These are phyloP conservation scores for Kernera saxatilis DNA, from an alignment of 345 rosid genomes.

Conservation along the genomic window DNA sequence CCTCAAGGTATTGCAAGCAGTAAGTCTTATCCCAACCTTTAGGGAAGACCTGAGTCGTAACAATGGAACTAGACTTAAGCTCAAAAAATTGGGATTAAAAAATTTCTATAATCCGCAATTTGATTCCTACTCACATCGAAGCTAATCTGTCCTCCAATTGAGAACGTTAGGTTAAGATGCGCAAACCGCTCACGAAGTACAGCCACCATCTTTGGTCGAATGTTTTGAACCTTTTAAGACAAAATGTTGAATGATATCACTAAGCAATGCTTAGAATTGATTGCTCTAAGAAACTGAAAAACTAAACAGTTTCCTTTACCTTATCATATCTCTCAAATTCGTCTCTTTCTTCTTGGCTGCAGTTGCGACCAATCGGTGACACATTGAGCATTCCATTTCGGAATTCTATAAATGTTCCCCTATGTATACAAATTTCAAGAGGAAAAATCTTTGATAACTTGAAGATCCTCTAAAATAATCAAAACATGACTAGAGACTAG, in stretches of 20 bases:
- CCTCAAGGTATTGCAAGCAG: slow-evolving; percentile 81
- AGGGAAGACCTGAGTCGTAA: slow-evolving; percentile 70
- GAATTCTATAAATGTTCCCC: slow-evolving; percentile 98
- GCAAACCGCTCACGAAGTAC: slow-evolving; percentile 80
- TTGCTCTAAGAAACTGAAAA: not conserved
- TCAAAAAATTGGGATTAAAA: not conserved
- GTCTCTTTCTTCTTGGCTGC: slow-evolving; percentile 99
- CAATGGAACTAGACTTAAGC: not conserved
- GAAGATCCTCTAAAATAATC: not conserved
- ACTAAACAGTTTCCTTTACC: slow-evolving; percentile 34
- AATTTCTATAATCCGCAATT: not conserved
- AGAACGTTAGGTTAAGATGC: slow-evolving; percentile 88
- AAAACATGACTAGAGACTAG: slow-evolving; percentile 3
- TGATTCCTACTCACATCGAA: slow-evolving; percentile 64
- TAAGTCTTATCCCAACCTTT: slow-evolving; percentile 99
- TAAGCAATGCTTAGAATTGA: not conserved
- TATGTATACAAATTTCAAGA: slow-evolving; percentile 25
- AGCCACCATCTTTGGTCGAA: slow-evolving; percentile 82
- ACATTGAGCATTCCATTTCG: slow-evolving; percentile 96
- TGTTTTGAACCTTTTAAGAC: slow-evolving; percentile 66
- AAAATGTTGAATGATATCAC: slow-evolving; percentile 2
- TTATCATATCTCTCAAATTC: slow-evolving; percentile 94
- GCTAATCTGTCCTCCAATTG: slow-evolving; percentile 97
- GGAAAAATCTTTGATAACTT: not conserved
- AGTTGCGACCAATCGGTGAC: slow-evolving; percentile 96